Evolutionary conservation across 495 filamentous ascomycete species (phyloP), one percentile per base, ranked within the genome.

Genomic region (Apiosordaria backusii): DNA sequence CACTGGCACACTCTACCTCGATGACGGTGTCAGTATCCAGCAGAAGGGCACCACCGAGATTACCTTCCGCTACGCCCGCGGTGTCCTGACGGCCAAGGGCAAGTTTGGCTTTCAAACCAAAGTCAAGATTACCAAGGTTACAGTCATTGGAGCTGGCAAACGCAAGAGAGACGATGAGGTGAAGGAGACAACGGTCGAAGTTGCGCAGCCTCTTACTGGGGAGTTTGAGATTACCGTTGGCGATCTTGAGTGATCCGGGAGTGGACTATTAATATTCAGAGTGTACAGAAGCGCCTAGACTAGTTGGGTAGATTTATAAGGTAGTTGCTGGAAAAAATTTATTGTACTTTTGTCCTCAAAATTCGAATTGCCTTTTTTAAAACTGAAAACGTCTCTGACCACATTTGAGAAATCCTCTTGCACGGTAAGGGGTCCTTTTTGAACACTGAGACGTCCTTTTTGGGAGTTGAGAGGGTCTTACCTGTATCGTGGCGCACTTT

Each of bases 11-110:
- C 75, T 90, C 66, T 90, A 88, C 68, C 73, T 89, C 1, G 88
- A 90, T 64, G 85, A 89, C 62, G 84, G 87, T 50, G 81, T 85
- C 66, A 86, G 83, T 22, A 26, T 89, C 62, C 67, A 81, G 57
- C 87, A 85, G 71, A 57, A 70, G 0, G 68, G 63, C 4, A 85
- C 79, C 2, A 83, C 82, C 6, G 70, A 80, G 18, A 77, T 90
- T 18, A 67, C 74, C 29, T 88, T 91, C 74, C 64, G 77, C 21
- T 91, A 86, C 67, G 71, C 73, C 18, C 62, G 78, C 16, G 84
- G 83, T 23, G 73, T 76, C 27, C 76, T 91, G 21, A 76, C 59
- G 0, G 77, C 86, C 62, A 76, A 76, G 50, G 87, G 88, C 76
- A 76, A 75, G 4, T 89, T 86, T 65, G 83, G 80, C 0, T 87